A percentile compares a stretch with the other conserved stretches of the same genome.
phyloP scores from a whole-genome alignment of 1,284 basidiomycete species.

The Trichosporon faecale region DNA sequence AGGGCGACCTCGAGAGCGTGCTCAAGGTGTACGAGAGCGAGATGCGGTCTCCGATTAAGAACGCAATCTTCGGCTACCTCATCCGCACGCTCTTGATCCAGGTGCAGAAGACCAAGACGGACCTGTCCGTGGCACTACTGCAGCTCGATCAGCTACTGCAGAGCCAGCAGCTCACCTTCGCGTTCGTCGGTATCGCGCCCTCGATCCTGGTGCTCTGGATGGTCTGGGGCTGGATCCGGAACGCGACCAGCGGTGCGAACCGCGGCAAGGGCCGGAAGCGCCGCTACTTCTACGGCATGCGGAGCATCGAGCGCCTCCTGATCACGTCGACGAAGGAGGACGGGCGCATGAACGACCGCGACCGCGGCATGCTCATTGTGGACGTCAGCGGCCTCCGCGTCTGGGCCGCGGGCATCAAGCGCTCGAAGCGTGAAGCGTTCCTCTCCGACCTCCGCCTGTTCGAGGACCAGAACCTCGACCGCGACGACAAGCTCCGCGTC shows the following conservation, averaged over 20 bases:
- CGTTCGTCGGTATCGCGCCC: constrained; percentile 93
- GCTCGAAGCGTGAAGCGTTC: constrained; percentile 57
- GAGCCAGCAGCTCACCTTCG: constrained; percentile 94
- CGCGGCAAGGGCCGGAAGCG: constrained; percentile 47
- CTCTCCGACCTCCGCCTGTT: constrained; percentile 80
- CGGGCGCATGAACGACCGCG: constrained; percentile 51
- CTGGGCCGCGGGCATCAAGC: constrained; percentile 47
- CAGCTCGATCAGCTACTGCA: constrained; percentile 84
- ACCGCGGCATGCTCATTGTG: constrained; percentile 55
- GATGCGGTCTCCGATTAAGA: constrained; percentile 77
- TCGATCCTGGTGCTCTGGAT: constrained; percentile 78
- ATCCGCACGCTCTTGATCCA: constrained; percentile 86
- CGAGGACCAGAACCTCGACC: constrained; percentile 66
- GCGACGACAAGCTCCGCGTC: constrained; percentile 69
- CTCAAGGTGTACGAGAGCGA: constrained; percentile 88
- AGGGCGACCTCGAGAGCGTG: constrained; percentile 84
- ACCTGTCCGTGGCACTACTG: constrained; percentile 81
- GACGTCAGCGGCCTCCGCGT: constrained; percentile 48
- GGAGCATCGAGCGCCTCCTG: constrained; percentile 69
- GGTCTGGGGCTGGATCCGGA: constrained; percentile 58
- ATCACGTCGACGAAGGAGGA: constrained; percentile 41
- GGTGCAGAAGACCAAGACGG: constrained; percentile 96
- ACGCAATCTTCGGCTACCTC: constrained; percentile 75
- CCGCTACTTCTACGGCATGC: constrained; percentile 52
- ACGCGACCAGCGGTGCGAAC: constrained; percentile 55